Conservation (phyloP, 1,284 basidiomycete species). For the Cryptococcus maquisensis region DNA sequence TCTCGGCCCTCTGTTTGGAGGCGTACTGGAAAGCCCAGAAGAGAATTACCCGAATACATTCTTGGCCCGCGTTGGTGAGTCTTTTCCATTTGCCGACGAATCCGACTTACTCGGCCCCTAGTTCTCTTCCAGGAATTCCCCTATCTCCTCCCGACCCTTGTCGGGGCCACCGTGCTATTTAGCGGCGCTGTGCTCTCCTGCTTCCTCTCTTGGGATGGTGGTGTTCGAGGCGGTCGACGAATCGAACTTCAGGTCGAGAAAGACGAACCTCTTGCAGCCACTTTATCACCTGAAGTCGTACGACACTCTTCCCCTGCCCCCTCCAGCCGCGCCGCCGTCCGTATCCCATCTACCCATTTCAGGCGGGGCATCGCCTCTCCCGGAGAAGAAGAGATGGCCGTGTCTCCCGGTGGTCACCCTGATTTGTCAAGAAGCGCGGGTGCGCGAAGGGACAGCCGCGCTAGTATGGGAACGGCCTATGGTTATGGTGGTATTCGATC, state of each 20-base stretch:
- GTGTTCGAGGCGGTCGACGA: constrained; percentile 68
- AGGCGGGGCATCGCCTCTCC: constrained; percentile 21
- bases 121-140: constrained; percentile 74
- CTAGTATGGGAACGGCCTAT: constrained; percentile 44
- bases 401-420: constrained; percentile 21
- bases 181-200: constrained; percentile 76
- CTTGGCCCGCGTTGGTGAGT: constrained; percentile 57
- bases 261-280: constrained; percentile 42
- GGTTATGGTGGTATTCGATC: constrained; percentile 50
- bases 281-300: constrained; percentile 14
- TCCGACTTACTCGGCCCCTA: constrained; percentile 2
- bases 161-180: constrained; percentile 68
- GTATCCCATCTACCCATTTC: constrained; percentile 18
- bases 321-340: constrained; percentile 22
- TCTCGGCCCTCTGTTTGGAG: constrained; percentile 65
- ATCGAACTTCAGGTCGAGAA: constrained; percentile 78
- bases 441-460: constrained; percentile 36
- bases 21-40: constrained; percentile 78
- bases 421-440: constrained; percentile 16
- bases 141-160: constrained; percentile 83
- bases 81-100: not conserved
- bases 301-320: constrained; percentile 25
- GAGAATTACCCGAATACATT: constrained; percentile 70
- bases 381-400: constrained; percentile 13
- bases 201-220: constrained; percentile 86